These are phyloP conservation scores for Nakaseomyces glabratus DNA, from an alignment of 1,139 yeast species.

Conservation along the genomic window DNA sequence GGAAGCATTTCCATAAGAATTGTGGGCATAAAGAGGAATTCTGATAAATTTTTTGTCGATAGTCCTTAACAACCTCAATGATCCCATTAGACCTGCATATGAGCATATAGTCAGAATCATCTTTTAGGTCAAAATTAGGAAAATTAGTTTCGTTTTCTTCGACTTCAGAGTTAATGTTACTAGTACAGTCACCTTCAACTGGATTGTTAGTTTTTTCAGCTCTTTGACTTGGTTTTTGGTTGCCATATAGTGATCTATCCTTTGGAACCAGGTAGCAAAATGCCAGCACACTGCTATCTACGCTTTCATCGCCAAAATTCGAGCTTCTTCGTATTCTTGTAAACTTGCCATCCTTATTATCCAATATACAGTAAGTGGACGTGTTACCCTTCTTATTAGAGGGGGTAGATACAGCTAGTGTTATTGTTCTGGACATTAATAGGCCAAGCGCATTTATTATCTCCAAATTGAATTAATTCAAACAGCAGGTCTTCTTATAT, in stretches of 20 bases:
- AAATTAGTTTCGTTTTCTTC: not conserved
- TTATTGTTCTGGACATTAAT: constrained; percentile 15
- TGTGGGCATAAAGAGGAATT: constrained; percentile 13
- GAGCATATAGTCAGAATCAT: constrained; percentile 21
- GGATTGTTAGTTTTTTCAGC: too few species aligned
- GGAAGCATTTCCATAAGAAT: constrained; percentile 20
- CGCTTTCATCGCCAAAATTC: constrained; percentile 13
- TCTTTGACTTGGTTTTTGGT: not conserved
- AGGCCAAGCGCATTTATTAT: too few species aligned
- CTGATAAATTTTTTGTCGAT: constrained; percentile 14
- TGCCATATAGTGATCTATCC: constrained; percentile 10
- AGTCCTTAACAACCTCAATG: constrained; percentile 25
- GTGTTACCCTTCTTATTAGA: constrained; percentile 15
- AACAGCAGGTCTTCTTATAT: too few species aligned
- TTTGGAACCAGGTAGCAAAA: constrained; percentile 24
- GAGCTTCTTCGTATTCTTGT: constrained; percentile 9
- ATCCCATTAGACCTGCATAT: constrained; percentile 25
- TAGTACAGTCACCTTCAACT: too few species aligned
- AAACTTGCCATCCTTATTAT: constrained; percentile 15
- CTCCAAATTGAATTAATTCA: too few species aligned
- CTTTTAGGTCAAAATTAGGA: not conserved
- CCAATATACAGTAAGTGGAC: constrained; percentile 21
- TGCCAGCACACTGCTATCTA: constrained; percentile 17
- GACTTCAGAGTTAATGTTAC: too few species aligned
- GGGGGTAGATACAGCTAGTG: constrained; percentile 25